Evolutionary conservation across 2,329 filamentous ascomycete genomes (phyloP).

Genomic region (Penicillium sp.): DNA sequence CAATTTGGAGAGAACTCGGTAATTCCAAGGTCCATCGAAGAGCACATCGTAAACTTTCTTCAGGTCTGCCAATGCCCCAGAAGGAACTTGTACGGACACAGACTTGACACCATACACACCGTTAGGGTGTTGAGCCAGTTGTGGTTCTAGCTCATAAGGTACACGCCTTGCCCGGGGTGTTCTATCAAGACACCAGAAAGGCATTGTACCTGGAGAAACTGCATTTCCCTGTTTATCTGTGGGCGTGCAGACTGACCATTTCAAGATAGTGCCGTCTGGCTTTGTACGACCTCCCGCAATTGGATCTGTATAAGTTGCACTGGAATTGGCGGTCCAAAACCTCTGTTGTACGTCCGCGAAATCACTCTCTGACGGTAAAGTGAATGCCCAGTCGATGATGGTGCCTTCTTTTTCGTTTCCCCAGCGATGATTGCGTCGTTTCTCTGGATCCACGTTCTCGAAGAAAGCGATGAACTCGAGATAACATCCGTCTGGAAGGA

Average conservation of each 20-base stretch:
- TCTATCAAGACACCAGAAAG: neutral
- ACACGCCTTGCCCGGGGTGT: neutral
- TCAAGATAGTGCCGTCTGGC: neutral
- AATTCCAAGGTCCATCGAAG: neutral
- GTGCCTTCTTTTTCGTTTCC: conserved; percentile 18
- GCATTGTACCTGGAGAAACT: neutral
- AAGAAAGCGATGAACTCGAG: conserved; percentile 24
- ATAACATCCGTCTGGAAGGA: conserved; percentile 19
- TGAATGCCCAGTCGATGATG: conserved; percentile 24
- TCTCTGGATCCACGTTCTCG: conserved; percentile 17
- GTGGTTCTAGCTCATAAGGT: neutral
- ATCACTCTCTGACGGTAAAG: conserved; percentile 13
- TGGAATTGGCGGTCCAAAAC: neutral
- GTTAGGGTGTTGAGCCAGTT: neutral
- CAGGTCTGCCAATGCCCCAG: neutral
- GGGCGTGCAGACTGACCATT: neutral
- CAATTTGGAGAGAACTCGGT: neutral
- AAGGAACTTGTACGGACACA: neutral
- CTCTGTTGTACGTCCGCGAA: conserved; percentile 12
- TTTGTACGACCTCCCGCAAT: neutral
- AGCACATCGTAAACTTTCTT: neutral
- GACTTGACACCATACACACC: neutral
- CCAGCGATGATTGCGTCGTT: conserved; percentile 20
- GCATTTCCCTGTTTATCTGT: neutral
- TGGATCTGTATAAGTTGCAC: neutral